phyloP scores from a whole-genome alignment of 73 alveolate genomes.

The Stentor roeselii region DNA sequence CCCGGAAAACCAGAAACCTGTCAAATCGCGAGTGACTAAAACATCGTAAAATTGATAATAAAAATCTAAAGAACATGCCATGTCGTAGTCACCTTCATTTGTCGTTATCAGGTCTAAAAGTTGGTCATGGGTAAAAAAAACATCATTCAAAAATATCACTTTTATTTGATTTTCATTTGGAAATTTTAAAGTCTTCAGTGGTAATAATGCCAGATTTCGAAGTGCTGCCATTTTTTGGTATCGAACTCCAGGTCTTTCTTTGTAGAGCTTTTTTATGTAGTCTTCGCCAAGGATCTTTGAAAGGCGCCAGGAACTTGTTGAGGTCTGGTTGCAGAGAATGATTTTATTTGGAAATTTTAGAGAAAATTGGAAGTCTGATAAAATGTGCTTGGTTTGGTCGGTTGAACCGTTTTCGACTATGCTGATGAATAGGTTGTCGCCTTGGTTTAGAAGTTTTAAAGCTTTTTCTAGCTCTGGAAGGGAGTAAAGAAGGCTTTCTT shows the following conservation, averaged over 20 bases:
- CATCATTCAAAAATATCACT: conserved; percentile 52
- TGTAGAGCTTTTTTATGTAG: not conserved
- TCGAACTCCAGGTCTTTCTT: not conserved
- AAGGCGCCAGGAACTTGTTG: not conserved
- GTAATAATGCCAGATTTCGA: conserved; percentile 46
- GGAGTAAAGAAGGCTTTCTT: not conserved
- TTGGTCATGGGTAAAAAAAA: conserved; percentile 39
- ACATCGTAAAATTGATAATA: conserved; percentile 47
- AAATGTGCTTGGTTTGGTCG: not conserved
- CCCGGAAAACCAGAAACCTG: conserved; percentile 37
- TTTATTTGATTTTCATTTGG: conserved; percentile 12
- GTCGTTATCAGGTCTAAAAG: conserved; percentile 31
- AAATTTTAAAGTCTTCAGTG: conserved; percentile 36
- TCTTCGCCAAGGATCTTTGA: conserved; percentile 14
- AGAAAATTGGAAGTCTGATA: not conserved
- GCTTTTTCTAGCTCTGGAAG: conserved; percentile 10
- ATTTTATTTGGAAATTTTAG: not conserved
- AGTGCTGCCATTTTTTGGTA: conserved; percentile 27
- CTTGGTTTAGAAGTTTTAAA: not conserved
- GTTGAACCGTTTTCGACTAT: conserved; percentile 19
- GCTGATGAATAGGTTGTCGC: conserved; percentile 19
- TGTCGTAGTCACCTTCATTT: conserved; percentile 53
- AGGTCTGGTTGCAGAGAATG: not conserved
- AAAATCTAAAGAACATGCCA: conserved; percentile 59
- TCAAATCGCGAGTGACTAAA: conserved; percentile 53